phyloP scores from a whole-genome alignment of 2,329 filamentous ascomycete species.

The Botrytis pseudocinerea region DNA sequence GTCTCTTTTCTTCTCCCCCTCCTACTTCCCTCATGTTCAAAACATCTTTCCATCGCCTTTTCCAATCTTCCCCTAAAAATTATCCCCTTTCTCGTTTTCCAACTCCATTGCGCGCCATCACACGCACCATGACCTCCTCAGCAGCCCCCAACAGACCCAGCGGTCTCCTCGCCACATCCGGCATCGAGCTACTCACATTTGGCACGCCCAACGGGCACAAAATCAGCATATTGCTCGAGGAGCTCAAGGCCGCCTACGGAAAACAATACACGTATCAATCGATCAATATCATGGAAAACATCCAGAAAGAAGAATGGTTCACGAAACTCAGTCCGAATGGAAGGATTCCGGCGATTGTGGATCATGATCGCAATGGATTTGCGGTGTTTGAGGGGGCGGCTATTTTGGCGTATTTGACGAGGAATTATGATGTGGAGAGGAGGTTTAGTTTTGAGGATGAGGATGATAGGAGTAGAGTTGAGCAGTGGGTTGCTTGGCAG shows the following conservation, averaged over 20 bases:
- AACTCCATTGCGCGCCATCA: background rate
- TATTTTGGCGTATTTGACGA: slow-evolving; percentile 72
- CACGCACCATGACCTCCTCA: slow-evolving; percentile 32
- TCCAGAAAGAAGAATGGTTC: slow-evolving; percentile 69
- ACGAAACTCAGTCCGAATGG: slow-evolving; percentile 63
- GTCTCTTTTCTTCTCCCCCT: slow-evolving; percentile 14
- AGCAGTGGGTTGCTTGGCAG: slow-evolving; percentile 69
- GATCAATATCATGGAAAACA: slow-evolving; percentile 61
- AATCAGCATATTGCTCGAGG: slow-evolving; percentile 61
- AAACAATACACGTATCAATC: slow-evolving; percentile 58
- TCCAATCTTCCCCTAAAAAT: slow-evolving; percentile 33
- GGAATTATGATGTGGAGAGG: slow-evolving; percentile 69
- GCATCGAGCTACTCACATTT: slow-evolving; percentile 65
- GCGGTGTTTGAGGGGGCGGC: slow-evolving; percentile 73
- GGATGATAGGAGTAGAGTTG: slow-evolving; percentile 47
- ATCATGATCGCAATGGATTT: slow-evolving; percentile 62
- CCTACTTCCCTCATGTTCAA: slow-evolving; percentile 33
- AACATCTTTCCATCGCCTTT: slow-evolving; percentile 32
- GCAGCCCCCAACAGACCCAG: slow-evolving; percentile 44
- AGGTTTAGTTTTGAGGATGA: slow-evolving; percentile 63
- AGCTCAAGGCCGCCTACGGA: slow-evolving; percentile 65
- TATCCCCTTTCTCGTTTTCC: slow-evolving; percentile 22
- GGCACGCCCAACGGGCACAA: slow-evolving; percentile 58
- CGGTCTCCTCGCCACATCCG: slow-evolving; percentile 60
- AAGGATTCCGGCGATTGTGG: slow-evolving; percentile 64